A percentile compares a stretch with the other conserved stretches of the same genome.
Evolutionary conservation across 2,329 filamentous ascomycete species (phyloP).

Genomic region (Trichoderma simmonsii): DNA sequence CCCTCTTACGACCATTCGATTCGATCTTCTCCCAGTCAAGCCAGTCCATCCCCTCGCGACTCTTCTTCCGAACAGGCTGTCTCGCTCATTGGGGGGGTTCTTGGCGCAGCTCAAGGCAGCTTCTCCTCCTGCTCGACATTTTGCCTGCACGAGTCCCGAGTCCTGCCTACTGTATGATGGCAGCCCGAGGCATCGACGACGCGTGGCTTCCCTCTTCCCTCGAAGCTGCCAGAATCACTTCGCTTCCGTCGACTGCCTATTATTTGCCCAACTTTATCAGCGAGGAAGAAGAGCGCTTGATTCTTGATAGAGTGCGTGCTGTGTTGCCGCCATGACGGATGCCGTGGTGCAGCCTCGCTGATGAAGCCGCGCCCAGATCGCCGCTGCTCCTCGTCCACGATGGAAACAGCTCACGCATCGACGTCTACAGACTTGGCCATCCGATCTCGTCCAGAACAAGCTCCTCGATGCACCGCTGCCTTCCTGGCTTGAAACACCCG

Average conservation of each 20-base stretch:
- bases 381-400: slow-evolving; percentile 64
- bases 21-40: background rate
- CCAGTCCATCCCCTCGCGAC: slow-evolving; percentile 1
- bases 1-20: slow-evolving; percentile 4
- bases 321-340: background rate
- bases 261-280: slow-evolving; percentile 87
- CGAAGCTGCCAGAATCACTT: slow-evolving; percentile 49
- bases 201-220: slow-evolving; percentile 46
- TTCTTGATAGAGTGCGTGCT: slow-evolving; percentile 64
- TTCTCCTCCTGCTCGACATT: background rate
- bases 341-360: background rate
- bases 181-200: slow-evolving; percentile 7
- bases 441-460: slow-evolving; percentile 72
- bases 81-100: background rate
- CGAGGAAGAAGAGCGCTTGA: slow-evolving; percentile 64
- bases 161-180: background rate
- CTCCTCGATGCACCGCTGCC: slow-evolving; percentile 74
- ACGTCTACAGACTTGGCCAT: slow-evolving; percentile 87
- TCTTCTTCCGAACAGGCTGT: background rate
- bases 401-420: slow-evolving; percentile 90
- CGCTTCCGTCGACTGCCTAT: slow-evolving; percentile 65
- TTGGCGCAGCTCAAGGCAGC: background rate
- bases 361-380: slow-evolving; percentile 42
- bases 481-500: slow-evolving; percentile 67
- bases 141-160: background rate